Base-by-base conservation (phyloP, 345 rosid species). In the Gossypium ekmanianum region DNA sequence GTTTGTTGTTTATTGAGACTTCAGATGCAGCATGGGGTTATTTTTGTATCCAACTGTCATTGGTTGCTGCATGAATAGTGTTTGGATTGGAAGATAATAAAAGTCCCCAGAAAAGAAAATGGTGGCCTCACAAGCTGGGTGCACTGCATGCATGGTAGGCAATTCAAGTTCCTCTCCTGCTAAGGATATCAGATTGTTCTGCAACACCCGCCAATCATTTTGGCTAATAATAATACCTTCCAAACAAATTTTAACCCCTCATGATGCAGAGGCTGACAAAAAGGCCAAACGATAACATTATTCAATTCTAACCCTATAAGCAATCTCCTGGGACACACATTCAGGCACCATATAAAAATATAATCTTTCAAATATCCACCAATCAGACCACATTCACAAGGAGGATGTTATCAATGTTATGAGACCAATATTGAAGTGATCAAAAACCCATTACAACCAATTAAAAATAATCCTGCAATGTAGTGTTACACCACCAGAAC, bases 51-150 rank as follows among this genome's bases (percentile, higher is more conserved):
- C 52, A 24, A n/a, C 2, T 12, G 14, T 8, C n/a, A 20, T 65
- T 18, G 8, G 47, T 65, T 4, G 45, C n/a, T 67, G 62, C 27
- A 57, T 57, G 55, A 7, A 22, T 8, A 12, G 71, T 8, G 24
- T 48, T 24, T 68, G 73, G 45, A 69, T 26, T 68, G 73, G 59
- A 69, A 51, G 73, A 72, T 11, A 11, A 57, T 3, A 57, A 59
- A 72, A 72, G 43, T 0, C 10, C 44, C 54, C 55, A 61, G 57
- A 48, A 67, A 58, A 57, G 9, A 34, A 57, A 75, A 67, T 11
- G 66, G 45, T 66, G 14, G 66, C 78, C 78, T 67, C 65, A 75
- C 47, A 66, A 26, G 14, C 44, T 9, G 13, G 8, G 57, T 18
- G 56, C 3, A 45, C 11, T 63, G 10, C 10, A 29, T 69, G 59